Evolutionary conservation across 495 filamentous ascomycete genomes (phyloP), one percentile per base, ranked within the genome.

Genomic region (Trypethelium eluteriae): DNA sequence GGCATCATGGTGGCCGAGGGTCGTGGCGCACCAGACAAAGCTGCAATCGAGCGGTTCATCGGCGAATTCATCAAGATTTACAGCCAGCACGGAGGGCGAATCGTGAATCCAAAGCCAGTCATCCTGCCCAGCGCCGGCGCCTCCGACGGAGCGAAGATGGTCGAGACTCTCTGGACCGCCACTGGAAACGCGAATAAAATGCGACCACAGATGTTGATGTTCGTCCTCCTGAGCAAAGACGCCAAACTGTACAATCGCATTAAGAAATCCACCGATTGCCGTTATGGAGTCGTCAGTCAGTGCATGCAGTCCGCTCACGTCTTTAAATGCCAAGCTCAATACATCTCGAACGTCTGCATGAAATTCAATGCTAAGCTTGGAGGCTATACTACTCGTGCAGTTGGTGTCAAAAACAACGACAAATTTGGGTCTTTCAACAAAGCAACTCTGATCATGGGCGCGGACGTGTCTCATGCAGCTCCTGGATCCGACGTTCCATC

Each of bases 341-440:
- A 96, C 76, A 82, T 85, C 67, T 93, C 89, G 2, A 97, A 97
- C 71, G 89, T 96, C 36, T 79, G 83, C 62, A 92, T 97, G 89
- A 98, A 98, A 76, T 82, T 98, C 65, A 97, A 98, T 71, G 88
- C 90, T 16, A 98, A 97, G 78, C 85, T 96, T n/a, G 94, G 94
- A 41, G 94, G 94, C 16, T 79, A 83, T 4, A 96, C 89, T 16
- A 78, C 74, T 62, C 72, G 78, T 14, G 79, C 78, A n/a, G 67
- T 81, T 49, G 75, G 74, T 56, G 0, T 63, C 46, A 72, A 69
- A 57, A 69, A 64, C 44, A 44, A 34, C 56, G 63, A 65, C 16
- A 59, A 64, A 3, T 65, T 25, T 1, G 71, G 71, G n/a, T 50
- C 62, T 32, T 70, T 73, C 67, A 66, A 38, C 5, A 41, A 47